Evolutionary conservation across 2,329 filamentous ascomycete species (phyloP).

Genomic region (Fusarium robinianum): DNA sequence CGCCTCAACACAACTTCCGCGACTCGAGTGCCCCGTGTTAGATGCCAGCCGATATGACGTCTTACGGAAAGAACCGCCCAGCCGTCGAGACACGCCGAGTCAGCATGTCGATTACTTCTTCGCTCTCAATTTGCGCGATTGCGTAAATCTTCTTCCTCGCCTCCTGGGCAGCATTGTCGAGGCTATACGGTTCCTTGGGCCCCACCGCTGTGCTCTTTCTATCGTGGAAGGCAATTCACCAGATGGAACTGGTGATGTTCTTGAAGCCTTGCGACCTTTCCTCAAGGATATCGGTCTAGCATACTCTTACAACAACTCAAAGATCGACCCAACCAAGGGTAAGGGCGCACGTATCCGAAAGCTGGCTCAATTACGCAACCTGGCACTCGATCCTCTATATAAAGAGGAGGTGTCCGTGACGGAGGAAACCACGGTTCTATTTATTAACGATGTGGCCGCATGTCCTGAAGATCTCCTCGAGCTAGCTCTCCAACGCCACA

Average conservation of each 20-base stretch:
- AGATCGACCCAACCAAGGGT: constrained; percentile 48
- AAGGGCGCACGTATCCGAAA: constrained; percentile 50
- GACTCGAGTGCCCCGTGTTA: constrained; percentile 37
- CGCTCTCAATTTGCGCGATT: constrained; percentile 58
- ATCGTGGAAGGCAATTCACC: constrained; percentile 60
- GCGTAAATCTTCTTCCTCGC: constrained; percentile 51
- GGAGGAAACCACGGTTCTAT: constrained; percentile 52
- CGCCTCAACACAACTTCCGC: constrained; percentile 29
- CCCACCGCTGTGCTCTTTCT: constrained; percentile 55
- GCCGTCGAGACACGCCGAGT: neutral
- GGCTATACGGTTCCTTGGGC: constrained; percentile 55
- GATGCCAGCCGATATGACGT: constrained; percentile 31
- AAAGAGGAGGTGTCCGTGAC: constrained; percentile 33
- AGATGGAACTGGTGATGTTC: constrained; percentile 58
- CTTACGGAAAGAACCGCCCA: constrained; percentile 17
- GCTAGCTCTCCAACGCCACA: constrained; percentile 52
- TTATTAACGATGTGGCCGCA: constrained; percentile 58
- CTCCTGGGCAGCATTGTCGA: constrained; percentile 58
- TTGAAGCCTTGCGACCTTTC: constrained; percentile 46
- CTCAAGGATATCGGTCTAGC: constrained; percentile 45
- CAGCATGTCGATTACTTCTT: constrained; percentile 51
- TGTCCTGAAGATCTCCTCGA: constrained; percentile 63
- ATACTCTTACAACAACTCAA: constrained; percentile 50
- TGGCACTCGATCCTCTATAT: constrained; percentile 54
- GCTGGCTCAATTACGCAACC: constrained; percentile 57